Percentiles rank a stretch among this genome's conserved stretches.
These are phyloP conservation scores for Sanguinoderma infundibulare DNA, from an alignment of 1,284 basidiomycete species.

Conservation along the genomic window DNA sequence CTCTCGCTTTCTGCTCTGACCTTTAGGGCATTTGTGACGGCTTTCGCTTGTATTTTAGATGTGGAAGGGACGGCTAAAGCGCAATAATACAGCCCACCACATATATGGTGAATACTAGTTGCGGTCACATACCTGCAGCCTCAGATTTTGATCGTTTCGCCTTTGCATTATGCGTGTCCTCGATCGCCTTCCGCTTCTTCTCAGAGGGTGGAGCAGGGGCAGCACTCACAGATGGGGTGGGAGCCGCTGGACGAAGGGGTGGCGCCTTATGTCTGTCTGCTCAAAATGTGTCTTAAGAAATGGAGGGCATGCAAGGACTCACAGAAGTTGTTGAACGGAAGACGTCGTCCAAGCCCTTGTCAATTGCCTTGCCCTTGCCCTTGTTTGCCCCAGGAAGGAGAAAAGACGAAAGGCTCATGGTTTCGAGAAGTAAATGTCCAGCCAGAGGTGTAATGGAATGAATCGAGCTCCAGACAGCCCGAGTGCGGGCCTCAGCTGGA, in stretches of 20 bases:
- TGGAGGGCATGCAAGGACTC: background rate
- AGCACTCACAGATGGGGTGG: background rate
- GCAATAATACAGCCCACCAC: background rate
- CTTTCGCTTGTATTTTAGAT: constrained; percentile 6
- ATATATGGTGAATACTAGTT: background rate
- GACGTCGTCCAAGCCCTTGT: constrained; percentile 38
- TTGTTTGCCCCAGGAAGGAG: constrained; percentile 31
- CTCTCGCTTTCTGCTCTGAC: constrained; percentile 14
- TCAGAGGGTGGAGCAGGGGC: constrained; percentile 9
- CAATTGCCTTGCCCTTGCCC: constrained; percentile 33
- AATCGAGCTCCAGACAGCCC: no score
- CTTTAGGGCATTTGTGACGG: background rate
- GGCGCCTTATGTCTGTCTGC: constrained; percentile 5
- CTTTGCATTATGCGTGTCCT: constrained; percentile 13
- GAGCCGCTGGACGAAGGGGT: background rate
- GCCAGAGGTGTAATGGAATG: no score
- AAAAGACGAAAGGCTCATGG: constrained; percentile 41
- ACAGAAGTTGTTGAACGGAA: constrained; percentile 33
- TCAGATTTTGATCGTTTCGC: constrained; percentile 24
- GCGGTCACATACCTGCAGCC: constrained; percentile 12
- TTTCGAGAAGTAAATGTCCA: no score
- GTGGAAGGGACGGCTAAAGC: constrained; percentile 7
- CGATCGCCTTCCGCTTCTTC: constrained; percentile 31
- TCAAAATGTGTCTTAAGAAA: background rate
- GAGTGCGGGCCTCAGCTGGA: no score